Evolutionary conservation across 495 filamentous ascomycete species (phyloP).

Genomic region (Xylaria sp.): DNA sequence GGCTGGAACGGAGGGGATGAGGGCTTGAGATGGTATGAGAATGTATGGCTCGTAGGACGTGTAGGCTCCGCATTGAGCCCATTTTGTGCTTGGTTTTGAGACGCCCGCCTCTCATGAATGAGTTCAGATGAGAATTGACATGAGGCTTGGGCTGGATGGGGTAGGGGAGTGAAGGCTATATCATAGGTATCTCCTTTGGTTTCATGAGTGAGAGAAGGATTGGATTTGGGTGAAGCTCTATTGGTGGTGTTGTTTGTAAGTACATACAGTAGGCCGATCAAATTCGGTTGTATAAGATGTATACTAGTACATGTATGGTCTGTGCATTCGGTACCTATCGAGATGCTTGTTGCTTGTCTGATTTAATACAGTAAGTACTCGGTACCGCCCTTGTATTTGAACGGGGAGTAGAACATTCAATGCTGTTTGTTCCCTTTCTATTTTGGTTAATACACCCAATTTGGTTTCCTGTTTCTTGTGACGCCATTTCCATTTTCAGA

Average conservation of each 20-base stretch:
- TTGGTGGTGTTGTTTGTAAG: not conserved
- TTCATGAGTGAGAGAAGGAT: not conserved
- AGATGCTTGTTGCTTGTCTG: no score
- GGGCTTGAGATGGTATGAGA: not conserved
- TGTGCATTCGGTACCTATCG: not conserved
- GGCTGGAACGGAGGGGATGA: not conserved
- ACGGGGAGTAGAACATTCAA: no score
- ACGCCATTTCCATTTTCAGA: not conserved
- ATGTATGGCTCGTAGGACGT: constrained; percentile 1
- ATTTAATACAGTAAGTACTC: no score
- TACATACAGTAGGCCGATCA: constrained; percentile 3
- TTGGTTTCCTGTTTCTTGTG: not conserved
- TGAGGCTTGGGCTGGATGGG: not conserved
- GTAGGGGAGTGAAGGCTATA: not conserved
- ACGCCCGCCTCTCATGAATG: constrained; percentile 1
- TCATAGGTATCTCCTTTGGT: not conserved
- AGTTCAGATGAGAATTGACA: not conserved
- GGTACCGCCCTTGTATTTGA: no score
- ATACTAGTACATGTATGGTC: not conserved
- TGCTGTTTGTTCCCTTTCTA: no score
- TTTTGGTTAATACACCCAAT: not conserved
- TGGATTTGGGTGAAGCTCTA: not conserved
- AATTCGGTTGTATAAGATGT: not conserved
- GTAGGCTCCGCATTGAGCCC: constrained; percentile 12
- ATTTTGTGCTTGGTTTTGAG: constrained; percentile 1